These are phyloP conservation scores for Cyberlindnera meyerae DNA, from an alignment of 805 yeast species.

Conservation along the genomic window DNA sequence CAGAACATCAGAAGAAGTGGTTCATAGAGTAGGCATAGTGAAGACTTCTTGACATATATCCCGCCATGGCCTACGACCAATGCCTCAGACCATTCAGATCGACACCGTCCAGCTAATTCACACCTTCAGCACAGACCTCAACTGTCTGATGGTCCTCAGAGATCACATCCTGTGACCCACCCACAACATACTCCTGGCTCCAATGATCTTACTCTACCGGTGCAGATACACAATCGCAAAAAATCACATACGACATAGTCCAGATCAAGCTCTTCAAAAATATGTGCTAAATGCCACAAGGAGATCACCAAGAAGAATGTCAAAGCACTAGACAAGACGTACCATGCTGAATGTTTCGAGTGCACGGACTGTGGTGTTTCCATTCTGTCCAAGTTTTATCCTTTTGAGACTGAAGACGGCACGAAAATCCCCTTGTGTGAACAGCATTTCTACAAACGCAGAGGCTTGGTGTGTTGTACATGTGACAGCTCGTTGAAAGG, in stretches of 20 bases:
- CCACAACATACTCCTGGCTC: no score
- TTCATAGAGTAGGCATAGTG: conserved; percentile 9
- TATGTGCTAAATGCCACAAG: conserved; percentile 48
- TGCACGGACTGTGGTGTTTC: conserved; percentile 80
- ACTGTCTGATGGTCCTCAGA: conserved; percentile 9
- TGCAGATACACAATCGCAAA: no score
- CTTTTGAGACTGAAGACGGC: conserved; percentile 49
- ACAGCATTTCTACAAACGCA: conserved; percentile 81
- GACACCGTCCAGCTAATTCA: conserved; percentile 1
- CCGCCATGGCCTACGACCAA: conserved; percentile 24
- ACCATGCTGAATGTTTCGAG: conserved; percentile 82
- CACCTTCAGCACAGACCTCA: conserved; percentile 8
- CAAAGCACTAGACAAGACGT: conserved; percentile 73
- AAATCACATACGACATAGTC: conserved; percentile 9
- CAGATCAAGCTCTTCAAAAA: conserved; percentile 6
- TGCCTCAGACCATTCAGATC: background rate
- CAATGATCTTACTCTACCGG: no score
- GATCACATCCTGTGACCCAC: no score
- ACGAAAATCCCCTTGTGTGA: conserved; percentile 74
- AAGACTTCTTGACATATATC: conserved; percentile 24
- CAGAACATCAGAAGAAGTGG: conserved; percentile 4
- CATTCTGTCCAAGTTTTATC: conserved; percentile 86
- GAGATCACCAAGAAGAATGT: conserved; percentile 72
- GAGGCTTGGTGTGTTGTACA: conserved; percentile 78
- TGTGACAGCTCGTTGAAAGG: conserved; percentile 87